These are phyloP conservation scores for Serendipita sp. DNA, from an alignment of 768 basidiomycete species.

Conservation along the genomic window DNA sequence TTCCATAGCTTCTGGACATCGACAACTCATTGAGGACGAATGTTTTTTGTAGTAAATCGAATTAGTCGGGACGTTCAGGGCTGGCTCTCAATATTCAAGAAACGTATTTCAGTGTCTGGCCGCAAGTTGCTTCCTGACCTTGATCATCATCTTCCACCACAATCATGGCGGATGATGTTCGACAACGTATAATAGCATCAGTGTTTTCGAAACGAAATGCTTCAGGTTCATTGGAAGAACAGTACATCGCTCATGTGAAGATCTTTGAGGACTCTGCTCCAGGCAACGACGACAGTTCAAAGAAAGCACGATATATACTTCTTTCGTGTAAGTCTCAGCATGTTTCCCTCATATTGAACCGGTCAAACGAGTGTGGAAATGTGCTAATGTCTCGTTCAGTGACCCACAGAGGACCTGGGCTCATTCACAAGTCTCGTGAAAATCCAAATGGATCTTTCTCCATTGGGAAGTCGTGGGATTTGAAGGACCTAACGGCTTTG, in stretches of 20 bases:
- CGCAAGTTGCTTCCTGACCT: background rate
- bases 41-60: too few species aligned
- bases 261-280: slow-evolving; percentile 71
- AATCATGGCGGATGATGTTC: slow-evolving; percentile 11
- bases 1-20: too few species aligned
- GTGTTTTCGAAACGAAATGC: slow-evolving; percentile 65
- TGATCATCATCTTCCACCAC: slow-evolving; percentile 1
- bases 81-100: too few species aligned
- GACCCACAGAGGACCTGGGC: slow-evolving; percentile 42
- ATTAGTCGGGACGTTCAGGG: too few species aligned
- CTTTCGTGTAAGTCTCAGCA: slow-evolving; percentile 58
- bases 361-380: background rate
- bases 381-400: slow-evolving; percentile 23
- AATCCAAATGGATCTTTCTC: slow-evolving; percentile 92
- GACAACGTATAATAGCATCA: slow-evolving; percentile 50
- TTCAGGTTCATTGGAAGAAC: slow-evolving; percentile 49
- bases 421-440: slow-evolving; percentile 91
- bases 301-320: slow-evolving; percentile 81
- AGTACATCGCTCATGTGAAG: slow-evolving; percentile 78
- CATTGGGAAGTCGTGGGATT: slow-evolving; percentile 90
- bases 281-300: slow-evolving; percentile 46
- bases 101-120: too few species aligned
- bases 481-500: slow-evolving; percentile 65
- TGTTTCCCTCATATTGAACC: slow-evolving; percentile 8
- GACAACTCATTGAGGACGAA: too few species aligned